phyloP scores from a whole-genome alignment of 2,329 filamentous ascomycete genomes.

The Myriosclerotinia duriaeana region DNA sequence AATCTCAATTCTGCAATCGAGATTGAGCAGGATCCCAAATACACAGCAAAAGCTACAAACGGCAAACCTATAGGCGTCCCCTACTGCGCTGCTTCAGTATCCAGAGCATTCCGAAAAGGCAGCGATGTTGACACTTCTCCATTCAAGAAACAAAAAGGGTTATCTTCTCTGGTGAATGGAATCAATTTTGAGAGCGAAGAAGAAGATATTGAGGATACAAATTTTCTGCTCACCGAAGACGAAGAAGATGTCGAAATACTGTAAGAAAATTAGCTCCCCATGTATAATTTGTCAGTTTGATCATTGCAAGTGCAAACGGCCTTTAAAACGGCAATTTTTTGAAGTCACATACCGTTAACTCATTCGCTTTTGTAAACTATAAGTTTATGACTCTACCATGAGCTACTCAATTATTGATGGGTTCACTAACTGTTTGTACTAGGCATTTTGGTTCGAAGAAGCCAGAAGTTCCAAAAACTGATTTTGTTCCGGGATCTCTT shows the following conservation, averaged over 20 bases:
- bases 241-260: constrained; percentile 32
- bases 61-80: constrained; percentile 35
- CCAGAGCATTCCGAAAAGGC: constrained; percentile 33
- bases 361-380: not conserved
- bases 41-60: constrained; percentile 29
- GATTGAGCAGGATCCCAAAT: constrained; percentile 35
- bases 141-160: constrained; percentile 20
- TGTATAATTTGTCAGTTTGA: not conserved
- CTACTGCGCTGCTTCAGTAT: constrained; percentile 36
- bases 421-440: constrained; percentile 1
- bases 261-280: constrained; percentile 23
- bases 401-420: not conserved
- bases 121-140: not conserved
- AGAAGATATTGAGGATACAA: constrained; percentile 41
- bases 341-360: not conserved
- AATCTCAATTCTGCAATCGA: not conserved
- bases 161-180: not conserved
- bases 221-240: constrained; percentile 44
- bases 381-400: not conserved
- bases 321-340: not conserved
- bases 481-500: constrained; percentile 68
- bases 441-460: constrained; percentile 15
- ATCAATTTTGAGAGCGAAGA: constrained; percentile 31
- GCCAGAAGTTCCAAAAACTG: constrained; percentile 42
- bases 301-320: not conserved